Evolutionary conservation across 768 basidiomycete species (phyloP).

Genomic region (Gymnopilus dilepis): DNA sequence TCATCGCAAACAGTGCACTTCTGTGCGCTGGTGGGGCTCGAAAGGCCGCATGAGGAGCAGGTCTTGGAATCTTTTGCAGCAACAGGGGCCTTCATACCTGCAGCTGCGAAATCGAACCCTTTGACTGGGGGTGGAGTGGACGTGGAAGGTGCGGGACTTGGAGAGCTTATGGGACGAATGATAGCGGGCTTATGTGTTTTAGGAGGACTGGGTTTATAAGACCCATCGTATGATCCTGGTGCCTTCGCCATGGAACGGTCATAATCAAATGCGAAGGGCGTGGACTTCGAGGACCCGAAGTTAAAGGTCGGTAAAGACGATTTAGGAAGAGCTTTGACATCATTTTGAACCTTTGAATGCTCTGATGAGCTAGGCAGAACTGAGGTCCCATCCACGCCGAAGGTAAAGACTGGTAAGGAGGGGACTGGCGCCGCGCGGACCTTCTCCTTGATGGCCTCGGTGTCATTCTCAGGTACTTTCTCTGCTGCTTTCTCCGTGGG

Average conservation of each 20-base stretch:
- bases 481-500: not conserved
- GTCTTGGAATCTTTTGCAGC: slow-evolving; percentile 48
- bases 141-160: slow-evolving; percentile 10
- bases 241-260: slow-evolving; percentile 16
- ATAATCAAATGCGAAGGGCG: slow-evolving; percentile 14
- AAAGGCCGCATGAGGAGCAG: slow-evolving; percentile 57
- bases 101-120: slow-evolving; percentile 66
- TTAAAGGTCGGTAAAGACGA: slow-evolving; percentile 53
- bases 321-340: slow-evolving; percentile 44
- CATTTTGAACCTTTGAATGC: slow-evolving; percentile 35
- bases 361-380: slow-evolving; percentile 25
- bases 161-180: not conserved
- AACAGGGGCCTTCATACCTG: slow-evolving; percentile 55
- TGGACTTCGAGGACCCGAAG: slow-evolving; percentile 26
- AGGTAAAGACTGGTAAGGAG: slow-evolving; percentile 44
- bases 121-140: slow-evolving; percentile 29
- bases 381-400: slow-evolving; percentile 34
- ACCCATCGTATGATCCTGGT: slow-evolving; percentile 5
- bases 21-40: slow-evolving; percentile 47
- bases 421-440: slow-evolving; percentile 34
- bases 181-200: slow-evolving; percentile 11
- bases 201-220: slow-evolving; percentile 9
- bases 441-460: slow-evolving; percentile 23
- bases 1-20: slow-evolving; percentile 60
- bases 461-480: slow-evolving; percentile 1